Evolutionary conservation across 73 alveolate species (phyloP).

Genomic region (Symbiodinium natans): DNA sequence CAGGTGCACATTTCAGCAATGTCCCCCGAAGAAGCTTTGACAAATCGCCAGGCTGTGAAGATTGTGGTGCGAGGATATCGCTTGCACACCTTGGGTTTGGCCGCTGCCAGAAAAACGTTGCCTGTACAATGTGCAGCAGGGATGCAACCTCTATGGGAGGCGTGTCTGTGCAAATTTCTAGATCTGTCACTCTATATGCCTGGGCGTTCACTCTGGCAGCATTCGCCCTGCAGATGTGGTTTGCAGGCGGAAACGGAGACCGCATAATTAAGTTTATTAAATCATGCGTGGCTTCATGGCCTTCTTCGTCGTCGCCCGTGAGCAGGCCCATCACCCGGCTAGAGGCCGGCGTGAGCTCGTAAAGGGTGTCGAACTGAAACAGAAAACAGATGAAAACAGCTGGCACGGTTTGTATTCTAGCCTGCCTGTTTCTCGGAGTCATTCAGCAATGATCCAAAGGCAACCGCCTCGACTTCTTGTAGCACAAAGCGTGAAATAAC

Average conservation of each 20-base stretch:
- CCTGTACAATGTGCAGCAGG: not conserved
- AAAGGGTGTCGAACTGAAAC: conserved; percentile 65
- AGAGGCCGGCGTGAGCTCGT: conserved; percentile 86
- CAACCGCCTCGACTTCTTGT: conserved; percentile 36
- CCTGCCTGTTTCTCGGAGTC: conserved; percentile 84
- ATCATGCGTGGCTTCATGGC: not conserved
- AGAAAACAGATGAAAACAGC: too few species aligned
- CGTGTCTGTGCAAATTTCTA: not conserved
- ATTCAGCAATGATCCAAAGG: conserved; percentile 60
- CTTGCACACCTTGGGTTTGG: not conserved
- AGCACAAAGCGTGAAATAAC: not conserved
- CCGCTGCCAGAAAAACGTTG: not conserved
- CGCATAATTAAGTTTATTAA: too few species aligned
- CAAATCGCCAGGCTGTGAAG: not conserved
- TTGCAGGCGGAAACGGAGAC: not conserved
- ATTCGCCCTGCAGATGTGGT: not conserved
- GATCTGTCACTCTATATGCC: too few species aligned
- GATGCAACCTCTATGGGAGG: not conserved
- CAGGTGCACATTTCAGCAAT: not conserved
- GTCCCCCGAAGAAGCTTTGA: not conserved
- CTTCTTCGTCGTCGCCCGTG: conserved; percentile 80
- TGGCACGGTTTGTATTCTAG: too few species aligned
- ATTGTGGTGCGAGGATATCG: not conserved
- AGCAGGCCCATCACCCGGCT: conserved; percentile 59
- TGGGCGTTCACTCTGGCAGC: not conserved